These are phyloP conservation scores for Entomortierella lignicola DNA, from an alignment of 192 early-diverging fungal species.

Conservation along the genomic window DNA sequence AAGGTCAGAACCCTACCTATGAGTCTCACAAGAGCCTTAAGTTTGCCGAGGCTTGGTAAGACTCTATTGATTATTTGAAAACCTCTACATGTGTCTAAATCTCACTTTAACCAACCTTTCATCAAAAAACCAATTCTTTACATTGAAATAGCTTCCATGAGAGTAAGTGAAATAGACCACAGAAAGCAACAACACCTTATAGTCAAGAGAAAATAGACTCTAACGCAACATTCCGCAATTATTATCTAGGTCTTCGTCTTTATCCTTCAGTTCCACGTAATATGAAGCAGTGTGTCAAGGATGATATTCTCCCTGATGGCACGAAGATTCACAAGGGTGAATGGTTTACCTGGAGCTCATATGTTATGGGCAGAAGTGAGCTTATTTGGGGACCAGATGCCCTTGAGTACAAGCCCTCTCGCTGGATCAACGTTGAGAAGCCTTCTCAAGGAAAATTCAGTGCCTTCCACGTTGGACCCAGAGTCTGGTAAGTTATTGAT, in stretches of 20 bases:
- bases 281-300: conserved; percentile 62
- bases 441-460: conserved; percentile 59
- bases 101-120: background rate
- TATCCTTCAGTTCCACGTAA: conserved; percentile 74
- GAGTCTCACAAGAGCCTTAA: conserved; percentile 23
- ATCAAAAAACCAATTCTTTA: background rate
- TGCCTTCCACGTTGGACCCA: conserved; percentile 68
- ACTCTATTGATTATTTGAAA: background rate
- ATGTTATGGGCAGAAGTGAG: conserved; percentile 64
- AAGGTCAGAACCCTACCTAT: conserved; percentile 12
- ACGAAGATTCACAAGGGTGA: conserved; percentile 66
- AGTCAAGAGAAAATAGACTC: no score
- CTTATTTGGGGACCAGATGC: conserved; percentile 75
- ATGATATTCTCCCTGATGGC: conserved; percentile 73
- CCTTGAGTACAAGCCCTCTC: conserved; percentile 68
- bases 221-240: no score
- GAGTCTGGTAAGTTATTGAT: conserved; percentile 36
- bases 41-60: background rate
- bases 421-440: conserved; percentile 66
- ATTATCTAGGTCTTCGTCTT: conserved; percentile 58
- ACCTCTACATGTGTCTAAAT: background rate
- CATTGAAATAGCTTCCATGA: conserved; percentile 14
- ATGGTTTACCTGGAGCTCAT: conserved; percentile 61
- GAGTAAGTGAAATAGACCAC: no score
- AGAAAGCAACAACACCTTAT: no score